These are phyloP conservation scores for Hericium erinaceus DNA, from an alignment of 768 basidiomycete species.

Conservation along the genomic window DNA sequence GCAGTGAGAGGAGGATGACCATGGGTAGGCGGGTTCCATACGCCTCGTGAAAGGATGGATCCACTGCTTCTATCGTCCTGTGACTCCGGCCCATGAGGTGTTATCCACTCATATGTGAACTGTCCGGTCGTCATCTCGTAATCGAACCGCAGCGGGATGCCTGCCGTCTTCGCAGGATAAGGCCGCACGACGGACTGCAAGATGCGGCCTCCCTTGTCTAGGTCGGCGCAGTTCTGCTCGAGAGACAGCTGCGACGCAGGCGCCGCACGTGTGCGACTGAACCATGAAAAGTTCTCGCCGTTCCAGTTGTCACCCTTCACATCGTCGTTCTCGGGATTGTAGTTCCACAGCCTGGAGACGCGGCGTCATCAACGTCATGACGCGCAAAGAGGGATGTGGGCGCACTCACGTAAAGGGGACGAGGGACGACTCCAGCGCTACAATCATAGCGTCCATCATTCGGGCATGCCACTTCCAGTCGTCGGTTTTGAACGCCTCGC, in stretches of 20 bases:
- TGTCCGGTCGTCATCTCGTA: conserved; percentile 72
- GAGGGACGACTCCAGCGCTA: conserved; percentile 66
- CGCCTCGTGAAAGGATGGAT: neutral
- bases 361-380: neutral
- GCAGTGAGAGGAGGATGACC: conserved; percentile 34
- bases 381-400: neutral
- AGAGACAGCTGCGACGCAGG: conserved; percentile 46
- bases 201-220: conserved; percentile 79
- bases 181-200: conserved; percentile 77
- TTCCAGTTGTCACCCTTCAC: conserved; percentile 82
- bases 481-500: conserved; percentile 60
- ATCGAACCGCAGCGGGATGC: conserved; percentile 62
- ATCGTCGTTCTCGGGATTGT: conserved; percentile 84
- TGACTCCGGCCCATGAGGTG: conserved; percentile 23
- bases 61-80: neutral
- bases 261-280: conserved; percentile 51
- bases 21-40: conserved; percentile 25
- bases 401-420: conserved; percentile 76
- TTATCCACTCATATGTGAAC: conserved; percentile 55
- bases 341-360: conserved; percentile 75
- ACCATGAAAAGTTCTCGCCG: conserved; percentile 97
- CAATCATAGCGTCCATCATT: conserved; percentile 94
- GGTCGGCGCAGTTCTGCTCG: conserved; percentile 52
- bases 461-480: conserved; percentile 75
- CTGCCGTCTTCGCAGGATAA: conserved; percentile 85